Percentiles rank a stretch among this genome's conserved stretches.
These are phyloP conservation scores for Kondoa subrosea DNA, from an alignment of 768 basidiomycete species.

Conservation along the genomic window DNA sequence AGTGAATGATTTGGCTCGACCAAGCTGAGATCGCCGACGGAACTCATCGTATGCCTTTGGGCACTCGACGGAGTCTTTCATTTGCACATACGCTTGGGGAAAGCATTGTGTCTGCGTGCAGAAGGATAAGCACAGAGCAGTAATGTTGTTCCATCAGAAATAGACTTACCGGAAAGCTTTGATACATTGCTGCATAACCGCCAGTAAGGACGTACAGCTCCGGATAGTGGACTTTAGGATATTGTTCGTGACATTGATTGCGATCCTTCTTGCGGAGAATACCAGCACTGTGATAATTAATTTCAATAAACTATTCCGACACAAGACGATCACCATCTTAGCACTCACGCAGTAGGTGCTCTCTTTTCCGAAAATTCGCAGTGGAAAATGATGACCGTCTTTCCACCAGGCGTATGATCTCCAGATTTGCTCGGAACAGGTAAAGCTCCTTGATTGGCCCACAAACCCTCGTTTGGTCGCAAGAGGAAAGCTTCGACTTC, in stretches of 20 bases:
- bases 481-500: slow-evolving; percentile 70
- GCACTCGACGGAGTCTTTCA: slow-evolving; percentile 84
- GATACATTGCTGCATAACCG: slow-evolving; percentile 79
- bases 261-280: slow-evolving; percentile 81
- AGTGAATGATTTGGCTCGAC: slow-evolving; percentile 16
- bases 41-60: slow-evolving; percentile 80
- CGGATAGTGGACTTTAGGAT: slow-evolving; percentile 85
- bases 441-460: slow-evolving; percentile 40
- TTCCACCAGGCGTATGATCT: slow-evolving; percentile 42
- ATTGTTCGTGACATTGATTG: slow-evolving; percentile 61
- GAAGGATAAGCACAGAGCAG: neutral
- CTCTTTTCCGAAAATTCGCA: slow-evolving; percentile 94
- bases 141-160: neutral
- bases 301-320: slow-evolving; percentile 15
- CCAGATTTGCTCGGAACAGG: slow-evolving; percentile 44
- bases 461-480: slow-evolving; percentile 33
- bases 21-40: slow-evolving; percentile 40
- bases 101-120: slow-evolving; percentile 44
- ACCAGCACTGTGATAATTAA: slow-evolving; percentile 50
- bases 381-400: slow-evolving; percentile 84
- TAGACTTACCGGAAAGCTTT: slow-evolving; percentile 38
- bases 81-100: slow-evolving; percentile 66
- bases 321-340: too few species aligned
- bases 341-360: slow-evolving; percentile 82
- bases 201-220: slow-evolving; percentile 95